Conservation (phyloP, 345 rosid species). For the Gossypium arboreum region DNA sequence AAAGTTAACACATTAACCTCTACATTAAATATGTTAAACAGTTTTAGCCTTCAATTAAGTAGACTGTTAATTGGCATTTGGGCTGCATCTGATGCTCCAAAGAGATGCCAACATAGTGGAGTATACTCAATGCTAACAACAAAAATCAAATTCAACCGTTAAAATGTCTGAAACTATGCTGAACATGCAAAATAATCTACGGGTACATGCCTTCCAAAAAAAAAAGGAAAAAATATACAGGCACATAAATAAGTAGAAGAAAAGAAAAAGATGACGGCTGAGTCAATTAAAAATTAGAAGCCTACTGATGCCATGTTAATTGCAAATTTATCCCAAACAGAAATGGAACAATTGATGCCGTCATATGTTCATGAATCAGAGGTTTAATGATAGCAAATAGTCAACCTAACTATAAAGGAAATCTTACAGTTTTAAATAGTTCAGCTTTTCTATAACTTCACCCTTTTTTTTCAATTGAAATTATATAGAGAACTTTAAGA, state of each 20-base stretch:
- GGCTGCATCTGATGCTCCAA: neutral
- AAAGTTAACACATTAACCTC: neutral
- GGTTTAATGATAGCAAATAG: slow-evolving; percentile 6
- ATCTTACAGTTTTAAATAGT: neutral
- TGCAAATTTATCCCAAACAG: neutral
- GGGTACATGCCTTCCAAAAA: too few relatives aligned
- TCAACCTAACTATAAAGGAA: neutral
- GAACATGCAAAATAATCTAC: neutral
- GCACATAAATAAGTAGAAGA: neutral
- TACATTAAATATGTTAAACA: neutral
- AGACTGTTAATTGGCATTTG: neutral
- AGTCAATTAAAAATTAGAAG: neutral
- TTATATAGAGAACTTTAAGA: slow-evolving; percentile 9
- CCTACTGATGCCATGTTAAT: neutral
- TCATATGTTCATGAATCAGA: neutral
- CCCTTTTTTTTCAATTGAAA: neutral
- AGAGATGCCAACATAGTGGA: neutral
- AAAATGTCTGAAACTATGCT: neutral
- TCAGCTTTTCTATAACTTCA: neutral
- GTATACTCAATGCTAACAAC: neutral
- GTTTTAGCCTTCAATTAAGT: slow-evolving; percentile 1
- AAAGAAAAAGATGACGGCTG: neutral
- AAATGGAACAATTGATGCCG: neutral
- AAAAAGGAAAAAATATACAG: neutral
- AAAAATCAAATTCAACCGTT: neutral